Evolutionary conservation across 768 basidiomycete genomes (phyloP).

Genomic region (Sporobolomyces phaffii): DNA sequence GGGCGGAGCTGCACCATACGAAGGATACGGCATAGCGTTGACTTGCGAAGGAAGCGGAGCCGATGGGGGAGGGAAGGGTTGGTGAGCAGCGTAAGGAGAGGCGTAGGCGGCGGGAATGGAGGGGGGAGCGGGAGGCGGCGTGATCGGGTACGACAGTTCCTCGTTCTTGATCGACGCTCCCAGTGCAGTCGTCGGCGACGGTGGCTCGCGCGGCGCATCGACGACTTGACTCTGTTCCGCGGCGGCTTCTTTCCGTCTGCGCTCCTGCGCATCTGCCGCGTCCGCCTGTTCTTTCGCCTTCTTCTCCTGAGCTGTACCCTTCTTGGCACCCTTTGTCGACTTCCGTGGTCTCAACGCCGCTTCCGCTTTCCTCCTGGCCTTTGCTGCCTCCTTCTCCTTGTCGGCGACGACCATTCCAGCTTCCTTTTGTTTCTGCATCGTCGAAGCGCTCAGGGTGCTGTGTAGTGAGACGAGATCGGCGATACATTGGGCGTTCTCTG

Average conservation of each 20-base stretch:
- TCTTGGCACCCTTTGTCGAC: neutral
- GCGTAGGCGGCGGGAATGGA: neutral
- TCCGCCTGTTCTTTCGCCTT: conserved; percentile 22
- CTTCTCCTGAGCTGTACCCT: conserved; percentile 1
- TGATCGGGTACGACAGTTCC: neutral
- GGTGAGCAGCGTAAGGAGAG: neutral
- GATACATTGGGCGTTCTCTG: conserved; percentile 86
- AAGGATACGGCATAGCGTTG: neutral
- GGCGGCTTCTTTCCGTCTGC: neutral
- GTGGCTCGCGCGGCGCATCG: neutral
- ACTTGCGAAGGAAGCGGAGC: neutral
- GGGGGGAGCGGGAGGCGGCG: neutral
- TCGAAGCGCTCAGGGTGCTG: conserved; percentile 62
- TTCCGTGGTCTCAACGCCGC: neutral
- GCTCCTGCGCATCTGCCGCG: neutral
- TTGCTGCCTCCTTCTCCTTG: neutral
- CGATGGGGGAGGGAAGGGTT: neutral
- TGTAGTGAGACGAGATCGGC: conserved; percentile 77
- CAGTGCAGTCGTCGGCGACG: neutral
- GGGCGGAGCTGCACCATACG: neutral
- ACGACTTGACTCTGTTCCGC: neutral
- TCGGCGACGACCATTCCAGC: conserved; percentile 33
- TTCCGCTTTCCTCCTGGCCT: conserved; percentile 4
- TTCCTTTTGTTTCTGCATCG: conserved; percentile 34
- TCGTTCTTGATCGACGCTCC: neutral